Evolutionary conservation across 208 protist genomes (phyloP).

Genomic region (Acanthamoeba royreba): DNA sequence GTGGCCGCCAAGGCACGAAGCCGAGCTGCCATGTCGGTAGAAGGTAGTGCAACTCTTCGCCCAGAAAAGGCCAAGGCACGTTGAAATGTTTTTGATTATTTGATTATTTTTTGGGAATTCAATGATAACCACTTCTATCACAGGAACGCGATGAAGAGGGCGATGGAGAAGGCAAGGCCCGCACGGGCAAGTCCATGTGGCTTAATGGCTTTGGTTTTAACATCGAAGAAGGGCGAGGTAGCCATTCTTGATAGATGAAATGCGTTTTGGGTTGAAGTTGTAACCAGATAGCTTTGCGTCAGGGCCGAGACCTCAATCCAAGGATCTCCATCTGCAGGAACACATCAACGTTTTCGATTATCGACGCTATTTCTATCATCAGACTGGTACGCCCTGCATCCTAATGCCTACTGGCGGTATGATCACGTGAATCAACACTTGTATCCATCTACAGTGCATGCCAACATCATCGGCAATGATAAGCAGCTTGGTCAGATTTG

Average conservation of each 20-base stretch:
- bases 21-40: not conserved
- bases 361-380: not conserved
- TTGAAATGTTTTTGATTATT: too few species aligned
- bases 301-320: not conserved
- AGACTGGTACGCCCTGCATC: not conserved
- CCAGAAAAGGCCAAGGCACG: not conserved
- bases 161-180: not conserved
- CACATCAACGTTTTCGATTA: conserved; percentile 29
- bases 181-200: not conserved
- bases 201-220: not conserved
- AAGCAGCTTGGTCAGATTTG: conserved; percentile 1
- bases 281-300: not conserved
- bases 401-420: not conserved
- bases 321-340: not conserved
- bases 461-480: conserved; percentile 32
- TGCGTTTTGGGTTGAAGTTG: too few species aligned
- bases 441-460: not conserved
- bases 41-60: not conserved
- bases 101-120: too few species aligned
- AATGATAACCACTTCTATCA: too few species aligned
- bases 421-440: not conserved
- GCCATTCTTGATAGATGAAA: too few species aligned
- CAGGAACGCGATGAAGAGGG: not conserved
- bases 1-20: not conserved
- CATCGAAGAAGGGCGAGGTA: not conserved